Conservation (phyloP, 192 early-diverging fungal species). For the Haplosporangium gracile region DNA sequence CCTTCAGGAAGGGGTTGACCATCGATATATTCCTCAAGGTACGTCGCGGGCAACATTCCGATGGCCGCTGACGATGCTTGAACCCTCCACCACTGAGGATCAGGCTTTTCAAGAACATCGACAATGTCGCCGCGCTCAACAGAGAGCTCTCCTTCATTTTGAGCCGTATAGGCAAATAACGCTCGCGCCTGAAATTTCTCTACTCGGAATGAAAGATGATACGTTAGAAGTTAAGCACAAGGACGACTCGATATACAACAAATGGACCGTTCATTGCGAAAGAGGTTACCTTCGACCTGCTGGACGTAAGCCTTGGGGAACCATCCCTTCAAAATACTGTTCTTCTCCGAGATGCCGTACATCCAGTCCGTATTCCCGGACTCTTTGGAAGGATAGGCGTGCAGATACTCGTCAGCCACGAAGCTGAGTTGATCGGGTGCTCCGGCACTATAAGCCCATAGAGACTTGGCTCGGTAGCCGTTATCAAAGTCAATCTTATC, state of each 20-base stretch:
- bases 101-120: constrained; percentile 66
- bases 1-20: constrained; percentile 32
- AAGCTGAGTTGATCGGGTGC: constrained; percentile 59
- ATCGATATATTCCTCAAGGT: constrained; percentile 58
- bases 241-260: not conserved
- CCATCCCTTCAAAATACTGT: constrained; percentile 55
- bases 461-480: constrained; percentile 44
- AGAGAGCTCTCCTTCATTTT: constrained; percentile 68
- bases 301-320: constrained; percentile 65
- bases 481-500: constrained; percentile 47
- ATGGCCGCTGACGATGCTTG: constrained; percentile 42
- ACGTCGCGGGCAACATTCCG: constrained; percentile 63
- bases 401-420: constrained; percentile 54
- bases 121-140: constrained; percentile 74
- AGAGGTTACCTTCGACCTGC: constrained; percentile 44
- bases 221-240: not conserved
- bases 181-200: constrained; percentile 59
- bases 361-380: constrained; percentile 62
- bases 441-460: constrained; percentile 60
- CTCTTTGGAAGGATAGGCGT: constrained; percentile 50
- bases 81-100: constrained; percentile 64
- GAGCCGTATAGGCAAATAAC: constrained; percentile 58
- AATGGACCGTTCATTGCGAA: too few relatives aligned
- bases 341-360: constrained; percentile 55
- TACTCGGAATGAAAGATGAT: constrained; percentile 1